Conservation (phyloP, 257 asterid genomes). For the Nicotiana undulata region DNA sequence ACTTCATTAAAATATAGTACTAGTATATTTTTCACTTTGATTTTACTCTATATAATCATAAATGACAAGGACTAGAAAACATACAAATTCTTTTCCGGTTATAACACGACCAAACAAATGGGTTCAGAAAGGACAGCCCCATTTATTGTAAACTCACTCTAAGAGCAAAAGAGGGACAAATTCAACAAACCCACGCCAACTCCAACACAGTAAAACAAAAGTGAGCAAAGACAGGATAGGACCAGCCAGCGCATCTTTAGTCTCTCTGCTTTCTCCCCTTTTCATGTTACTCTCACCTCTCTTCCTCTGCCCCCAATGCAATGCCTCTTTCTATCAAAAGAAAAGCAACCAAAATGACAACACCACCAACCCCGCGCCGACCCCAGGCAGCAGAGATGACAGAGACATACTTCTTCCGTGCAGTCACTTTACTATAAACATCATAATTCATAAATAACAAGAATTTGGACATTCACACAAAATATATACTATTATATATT, state of each 20-base stretch:
- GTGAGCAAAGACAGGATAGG: constrained; percentile 22
- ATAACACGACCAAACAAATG: background rate
- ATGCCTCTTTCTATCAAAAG: constrained; percentile 20
- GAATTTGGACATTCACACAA: background rate
- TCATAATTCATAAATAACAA: background rate
- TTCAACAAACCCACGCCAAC: background rate
- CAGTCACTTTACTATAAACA: constrained; percentile 1
- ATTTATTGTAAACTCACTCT: background rate
- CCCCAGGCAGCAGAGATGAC: background rate
- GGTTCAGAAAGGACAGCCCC: background rate
- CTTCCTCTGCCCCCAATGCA: constrained; percentile 20
- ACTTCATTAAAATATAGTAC: no score
- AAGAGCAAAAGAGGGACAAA: background rate
- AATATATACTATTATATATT: constrained; percentile 11
- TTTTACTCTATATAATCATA: background rate
- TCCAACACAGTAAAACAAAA: constrained; percentile 11
- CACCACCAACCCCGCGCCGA: constrained; percentile 3
- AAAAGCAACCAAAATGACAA: constrained; percentile 22
- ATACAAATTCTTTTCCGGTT: background rate
- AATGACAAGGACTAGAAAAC: background rate
- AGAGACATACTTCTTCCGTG: constrained; percentile 1
- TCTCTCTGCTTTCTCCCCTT: constrained; percentile 67
- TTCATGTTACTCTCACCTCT: constrained; percentile 33
- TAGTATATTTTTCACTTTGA: no score
- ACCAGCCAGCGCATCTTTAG: constrained; percentile 39